Base-by-base conservation (phyloP, 116 monocot species). In the Papilionanthe hybrid region DNA sequence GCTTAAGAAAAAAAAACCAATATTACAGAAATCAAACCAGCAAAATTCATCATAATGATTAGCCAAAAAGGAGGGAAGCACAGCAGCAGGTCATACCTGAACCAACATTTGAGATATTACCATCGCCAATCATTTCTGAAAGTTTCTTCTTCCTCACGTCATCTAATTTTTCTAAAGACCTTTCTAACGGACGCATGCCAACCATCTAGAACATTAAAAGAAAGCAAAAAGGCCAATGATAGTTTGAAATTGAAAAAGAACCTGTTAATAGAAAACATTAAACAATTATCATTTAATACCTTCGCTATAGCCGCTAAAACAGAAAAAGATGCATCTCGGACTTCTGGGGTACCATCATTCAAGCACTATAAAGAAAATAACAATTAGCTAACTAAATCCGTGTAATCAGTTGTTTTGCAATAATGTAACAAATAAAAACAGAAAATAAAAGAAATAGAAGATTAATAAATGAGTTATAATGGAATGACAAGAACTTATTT, bases 271-370 rank as follows among this genome's bases (percentile, higher is more conserved):
- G 13, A 32, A 69, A 44, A 20, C 69, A 45, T 50, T 20, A 78
- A 72, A 3, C 55, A 42, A 82, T 77, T 19, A 28, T 12, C 71
- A 77, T 20, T 42, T 41, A 58, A 58, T 79, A 99, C 99, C 93
- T 95, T 95, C 49, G 95, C 99, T 72, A 99, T 89, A 43, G 95
- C 87, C 43, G 99, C 89, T 87, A 99, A 90, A 79, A 72, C 93
- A 78, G 99, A 72, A 99, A 99, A 99, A 72, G 99, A 77, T 41
- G 99, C 95, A 88, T 99, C 99, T 86, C 99, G 87, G 20, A 99
- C 99, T 82, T 99, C 99, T 53, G 99, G 95, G 0, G 99, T 95
- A 55, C 99, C 92, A 87, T 99, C 99, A 91, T 99, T 99, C 77
- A 99, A 84, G 82, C 93, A 90, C 99, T 99, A 81, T 42, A 86